Evolutionary conservation across 1,284 basidiomycete species (phyloP), one percentile per base, ranked within the genome.

Genomic region (Vanrija sp.): DNA sequence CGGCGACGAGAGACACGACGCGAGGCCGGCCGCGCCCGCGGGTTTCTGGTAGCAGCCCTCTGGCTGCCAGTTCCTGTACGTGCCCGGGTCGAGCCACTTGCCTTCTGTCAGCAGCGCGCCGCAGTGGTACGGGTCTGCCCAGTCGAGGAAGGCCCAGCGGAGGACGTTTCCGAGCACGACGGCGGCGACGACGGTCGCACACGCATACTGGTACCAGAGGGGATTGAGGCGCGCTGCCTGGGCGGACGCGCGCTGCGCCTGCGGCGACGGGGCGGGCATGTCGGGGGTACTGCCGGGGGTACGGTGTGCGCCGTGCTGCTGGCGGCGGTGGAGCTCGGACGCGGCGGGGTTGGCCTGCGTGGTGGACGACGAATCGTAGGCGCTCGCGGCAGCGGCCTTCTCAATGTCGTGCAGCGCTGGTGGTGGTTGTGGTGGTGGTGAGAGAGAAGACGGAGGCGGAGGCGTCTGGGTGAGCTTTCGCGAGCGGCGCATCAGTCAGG

Each of bases 51-150:
- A 71, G 48, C 66, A 71, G 8, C 89, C 89, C 63, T 90, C 83
- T 6, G 90, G 90, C 71, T 93, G 90, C 90, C 90, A 93, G 67
- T 85, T 86, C 61, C 74, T 80, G 69, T 82, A 81, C 45, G 69
- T 74, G 38, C 77, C 73, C 15, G 68, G 67, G 72, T 91, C 89
- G 52, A 91, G 73, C 90, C 90, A 94, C 65, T 82, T 82, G n/a
- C 91, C 90, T 40, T 78, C 79, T 43, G 80, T 85, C 49, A 91
- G 72, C 28, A 92, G 73, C 1, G 87, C 81, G 57, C 82, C 78
- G 70, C 90, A 94, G 67, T 84, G 86, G 51, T 83, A 79, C 26
- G 85, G 83, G 73, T 92, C 90, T 4, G 80, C 74, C 67, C 81
- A 82, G 74, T 88, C 90, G 49, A 78, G 57, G 49, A 76, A 71